Evolutionary conservation across 768 basidiomycete species (phyloP), one percentile per base, ranked within the genome.

Genomic region (Vararia minispora): DNA sequence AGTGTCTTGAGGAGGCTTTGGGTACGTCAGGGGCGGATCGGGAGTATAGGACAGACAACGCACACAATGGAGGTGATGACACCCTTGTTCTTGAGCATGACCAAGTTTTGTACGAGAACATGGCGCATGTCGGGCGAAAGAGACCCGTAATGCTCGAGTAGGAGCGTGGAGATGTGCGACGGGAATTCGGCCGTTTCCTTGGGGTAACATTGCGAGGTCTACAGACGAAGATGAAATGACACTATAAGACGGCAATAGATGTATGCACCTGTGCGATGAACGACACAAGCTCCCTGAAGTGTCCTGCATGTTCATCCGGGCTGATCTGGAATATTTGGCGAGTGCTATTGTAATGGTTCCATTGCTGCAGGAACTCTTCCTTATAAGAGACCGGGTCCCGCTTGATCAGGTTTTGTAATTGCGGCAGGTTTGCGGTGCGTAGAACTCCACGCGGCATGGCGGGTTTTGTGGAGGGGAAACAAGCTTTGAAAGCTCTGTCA

Each of bases 371-470:
- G 50, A 98, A 99, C 51, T 99, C 95, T 44, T 98, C 94, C 55
- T 76, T 83, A 66, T 99, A 98, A 0, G 75, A 79, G 7, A 64
- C 59, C 3, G 94, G 86, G 57, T 95, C 89, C 30, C 95, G 74
- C 56, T 99, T 99, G 58, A 99, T 91, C 37, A 98, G 69, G 56
- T 97, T 97, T 58, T 98, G 94, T 6, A 99, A 71, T 54, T 95
- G 89, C 0, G 95, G 92, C 7, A 97, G 74, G 54, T 94, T 94
- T 12, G 85, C 74, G 23, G 87, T 81, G 48, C 94, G 72, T 39
- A 90, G 70, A 36, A 82, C 68, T 34, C 84, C 85, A 41, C 86
- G 70, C 48, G 65, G 72, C 70, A 71, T 73, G 22, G 27, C 27
- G 28, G 26, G 28, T 3, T 35, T 6, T 10, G 21, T 3, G 11